Evolutionary conservation across 257 asterid species (phyloP), one percentile per base, ranked within the genome.

Genomic region (Nicotiana sylvestris): DNA sequence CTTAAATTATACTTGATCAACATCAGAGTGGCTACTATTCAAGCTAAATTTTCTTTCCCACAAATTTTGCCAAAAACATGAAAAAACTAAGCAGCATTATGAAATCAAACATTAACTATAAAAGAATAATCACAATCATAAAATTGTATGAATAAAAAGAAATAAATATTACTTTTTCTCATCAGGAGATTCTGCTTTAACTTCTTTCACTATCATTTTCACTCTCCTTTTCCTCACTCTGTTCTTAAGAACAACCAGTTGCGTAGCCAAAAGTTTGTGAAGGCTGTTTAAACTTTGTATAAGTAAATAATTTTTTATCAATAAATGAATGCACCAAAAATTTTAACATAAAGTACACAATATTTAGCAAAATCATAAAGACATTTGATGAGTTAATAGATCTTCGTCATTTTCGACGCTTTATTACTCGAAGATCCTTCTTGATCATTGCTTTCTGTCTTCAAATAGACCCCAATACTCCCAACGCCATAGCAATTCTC

Each of bases 371-470:
- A 1, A 30, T 30, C 33, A 30, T 30, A 30, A 30, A 30, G 33
- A 30, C 33, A 30, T 30, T 30, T 30, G 33, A 30, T 30, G 2
- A 30, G 33, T 30, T 30, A 30, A 30, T 30, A 30, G 33, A 1
- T 30, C 33, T 30, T 30, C 3, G 2, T 30, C 33, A 2, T 30
- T 30, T 30, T 30, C 3, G 33, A 30, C 33, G 33, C 33, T 30
- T 30, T 30, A 30, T 30, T 30, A 30, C 33, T 30, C 2, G 33
- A 30, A 30, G 33, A 30, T 30, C 33, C 3, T 30, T 30, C 33
- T 30, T 30, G 33, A 30, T 30, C 33, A 30, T 30, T 30, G 33
- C 33, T 30, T 30, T 30, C 33, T 30, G 91, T 86, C 66, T 61
- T 61, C 32, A 61, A 0, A 21, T 61, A 61, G 32, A 61, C 66